These are phyloP conservation scores for Saturnispora gosingensis DNA, from an alignment of 805 yeast species.

Conservation along the genomic window DNA sequence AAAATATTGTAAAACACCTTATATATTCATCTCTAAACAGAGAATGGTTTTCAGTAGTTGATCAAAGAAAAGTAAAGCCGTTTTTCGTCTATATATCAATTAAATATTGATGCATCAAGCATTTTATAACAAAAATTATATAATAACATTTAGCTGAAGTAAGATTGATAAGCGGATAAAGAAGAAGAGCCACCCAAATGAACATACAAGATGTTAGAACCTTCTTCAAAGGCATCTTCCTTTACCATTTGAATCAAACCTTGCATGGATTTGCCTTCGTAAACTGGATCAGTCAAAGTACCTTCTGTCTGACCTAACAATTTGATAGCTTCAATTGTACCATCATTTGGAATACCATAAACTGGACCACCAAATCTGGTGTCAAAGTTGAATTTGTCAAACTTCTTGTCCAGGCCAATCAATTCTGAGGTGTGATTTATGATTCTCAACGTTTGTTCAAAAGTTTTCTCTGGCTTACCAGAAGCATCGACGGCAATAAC, in stretches of 20 bases:
- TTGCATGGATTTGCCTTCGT: slow-evolving; percentile 30
- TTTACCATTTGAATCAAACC: slow-evolving; percentile 23
- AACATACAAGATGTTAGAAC: slow-evolving; percentile 24
- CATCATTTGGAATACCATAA: slow-evolving; percentile 30
- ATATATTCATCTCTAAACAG: not conserved
- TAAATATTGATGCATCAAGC: not conserved
- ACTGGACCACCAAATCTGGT: slow-evolving; percentile 28
- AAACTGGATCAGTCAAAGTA: slow-evolving; percentile 30
- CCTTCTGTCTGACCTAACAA: slow-evolving; percentile 29
- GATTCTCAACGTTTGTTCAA: slow-evolving; percentile 27
- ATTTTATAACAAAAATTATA: not conserved
- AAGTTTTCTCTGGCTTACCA: slow-evolving; percentile 29
- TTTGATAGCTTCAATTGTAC: slow-evolving; percentile 30
- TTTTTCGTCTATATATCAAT: not conserved
- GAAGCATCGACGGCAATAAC: slow-evolving; percentile 31
- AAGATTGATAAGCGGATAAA: slow-evolving; percentile 24
- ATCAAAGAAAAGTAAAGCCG: not conserved
- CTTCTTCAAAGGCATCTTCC: slow-evolving; percentile 22
- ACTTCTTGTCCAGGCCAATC: slow-evolving; percentile 22
- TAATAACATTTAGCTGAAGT: slow-evolving; percentile 9
- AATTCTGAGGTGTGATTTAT: slow-evolving; percentile 27
- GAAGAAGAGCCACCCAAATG: slow-evolving; percentile 30
- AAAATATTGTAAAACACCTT: not conserved
- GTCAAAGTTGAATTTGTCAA: slow-evolving; percentile 25
- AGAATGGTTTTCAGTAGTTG: not conserved